Conservation (phyloP, 2,329 filamentous ascomycete species). For the Aspergillus tanneri region DNA sequence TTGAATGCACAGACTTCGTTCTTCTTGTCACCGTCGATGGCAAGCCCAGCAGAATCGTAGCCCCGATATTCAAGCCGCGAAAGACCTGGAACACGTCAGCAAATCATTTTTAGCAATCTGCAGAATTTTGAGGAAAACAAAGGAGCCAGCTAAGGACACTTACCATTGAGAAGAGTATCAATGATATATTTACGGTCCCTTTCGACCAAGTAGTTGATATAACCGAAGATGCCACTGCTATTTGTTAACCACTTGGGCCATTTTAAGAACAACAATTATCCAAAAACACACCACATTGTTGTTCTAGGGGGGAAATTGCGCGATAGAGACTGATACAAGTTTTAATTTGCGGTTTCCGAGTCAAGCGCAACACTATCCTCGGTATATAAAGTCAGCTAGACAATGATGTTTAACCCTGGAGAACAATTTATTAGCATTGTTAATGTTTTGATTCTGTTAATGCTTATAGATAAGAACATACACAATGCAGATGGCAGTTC, state of each 20-base stretch:
- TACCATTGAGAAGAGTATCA: conserved; percentile 93
- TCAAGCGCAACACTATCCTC: too few relatives aligned
- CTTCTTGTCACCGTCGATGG: conserved; percentile 97
- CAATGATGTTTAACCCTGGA: too few relatives aligned
- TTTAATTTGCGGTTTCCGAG: too few relatives aligned
- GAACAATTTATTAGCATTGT: too few relatives aligned
- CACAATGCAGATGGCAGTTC: too few relatives aligned
- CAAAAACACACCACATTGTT: conserved; percentile 38
- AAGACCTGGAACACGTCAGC: conserved; percentile 61
- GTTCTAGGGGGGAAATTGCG: conserved; percentile 3
- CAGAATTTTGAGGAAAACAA: not conserved
- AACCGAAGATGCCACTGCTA: conserved; percentile 64
- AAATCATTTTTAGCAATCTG: not conserved
- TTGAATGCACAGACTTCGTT: conserved; percentile 97
- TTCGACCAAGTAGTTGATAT: conserved; percentile 99
- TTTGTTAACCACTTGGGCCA: conserved; percentile 16
- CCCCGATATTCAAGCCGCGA: conserved; percentile 96
- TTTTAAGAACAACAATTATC: not conserved
- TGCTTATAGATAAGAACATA: too few relatives aligned
- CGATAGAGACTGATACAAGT: conserved; percentile 5
- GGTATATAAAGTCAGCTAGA: too few relatives aligned
- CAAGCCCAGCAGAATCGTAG: conserved; percentile 95
- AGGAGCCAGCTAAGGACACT: conserved; percentile 36
- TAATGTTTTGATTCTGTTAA: too few relatives aligned
- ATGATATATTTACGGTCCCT: conserved; percentile 97